Percentiles rank a stretch among this genome's conserved stretches.
phyloP scores from a whole-genome alignment of 768 basidiomycete species.

The Rhizopogon vulgaris region DNA sequence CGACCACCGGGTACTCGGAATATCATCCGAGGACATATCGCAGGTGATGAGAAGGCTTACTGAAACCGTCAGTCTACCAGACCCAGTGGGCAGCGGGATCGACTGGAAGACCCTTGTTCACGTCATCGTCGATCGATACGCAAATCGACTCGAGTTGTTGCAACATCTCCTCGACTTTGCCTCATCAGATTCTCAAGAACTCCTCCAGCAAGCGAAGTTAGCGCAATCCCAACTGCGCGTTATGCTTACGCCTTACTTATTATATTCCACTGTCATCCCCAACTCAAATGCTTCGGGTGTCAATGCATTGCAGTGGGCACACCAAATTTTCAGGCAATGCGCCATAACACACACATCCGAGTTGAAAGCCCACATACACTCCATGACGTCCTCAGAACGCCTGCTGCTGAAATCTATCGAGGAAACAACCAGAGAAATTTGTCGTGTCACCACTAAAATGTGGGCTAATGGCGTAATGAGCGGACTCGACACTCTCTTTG shows the following conservation, averaged over 20 bases:
- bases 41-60: slow-evolving; percentile 4
- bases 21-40: slow-evolving; percentile 9
- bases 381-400: slow-evolving; percentile 23
- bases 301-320: slow-evolving; percentile 18
- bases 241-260: slow-evolving; percentile 9
- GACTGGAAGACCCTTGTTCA: slow-evolving; percentile 38
- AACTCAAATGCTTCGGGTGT: background rate
- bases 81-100: slow-evolving; percentile 21
- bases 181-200: slow-evolving; percentile 6
- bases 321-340: slow-evolving; percentile 24
- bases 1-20: slow-evolving; percentile 12
- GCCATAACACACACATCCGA: slow-evolving; percentile 23
- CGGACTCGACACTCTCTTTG: slow-evolving; percentile 6
- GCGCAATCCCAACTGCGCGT: slow-evolving; percentile 15
- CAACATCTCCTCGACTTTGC: slow-evolving; percentile 28
- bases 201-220: slow-evolving; percentile 5
- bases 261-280: slow-evolving; percentile 1
- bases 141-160: slow-evolving; percentile 35
- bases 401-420: slow-evolving; percentile 21
- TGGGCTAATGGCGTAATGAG: slow-evolving; percentile 31
- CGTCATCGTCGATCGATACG: slow-evolving; percentile 35
- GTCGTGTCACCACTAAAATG: slow-evolving; percentile 36
- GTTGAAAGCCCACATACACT: slow-evolving; percentile 5
- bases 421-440: slow-evolving; percentile 39
- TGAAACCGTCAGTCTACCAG: slow-evolving; percentile 1